Percentiles rank a stretch among this genome's conserved stretches.
Conservation (phyloP, 2,329 filamentous ascomycete genomes). For the Myriosclerotinia scirpicola region DNA sequence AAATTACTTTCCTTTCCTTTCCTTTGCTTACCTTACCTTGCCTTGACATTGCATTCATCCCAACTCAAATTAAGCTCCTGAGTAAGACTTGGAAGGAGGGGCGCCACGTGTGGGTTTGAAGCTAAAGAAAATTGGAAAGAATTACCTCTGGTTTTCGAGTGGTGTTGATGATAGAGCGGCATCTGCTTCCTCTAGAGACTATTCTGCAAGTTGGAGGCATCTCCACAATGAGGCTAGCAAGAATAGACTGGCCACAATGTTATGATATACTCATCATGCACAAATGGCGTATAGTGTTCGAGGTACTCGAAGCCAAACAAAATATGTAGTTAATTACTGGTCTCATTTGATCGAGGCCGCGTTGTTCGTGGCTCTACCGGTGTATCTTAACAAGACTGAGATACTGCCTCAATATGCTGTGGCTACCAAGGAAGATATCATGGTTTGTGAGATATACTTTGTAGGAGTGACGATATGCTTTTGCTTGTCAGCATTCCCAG, state of each 20-base stretch:
- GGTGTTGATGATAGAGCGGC: slow-evolving; percentile 27
- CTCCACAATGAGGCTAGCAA: slow-evolving; percentile 44
- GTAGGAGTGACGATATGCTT: slow-evolving; percentile 49
- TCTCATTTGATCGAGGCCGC: slow-evolving; percentile 47
- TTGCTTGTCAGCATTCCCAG: slow-evolving; percentile 47
- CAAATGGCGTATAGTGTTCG: not conserved
- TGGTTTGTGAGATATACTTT: slow-evolving; percentile 48
- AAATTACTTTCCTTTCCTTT: not conserved
- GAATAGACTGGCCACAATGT: slow-evolving; percentile 17
- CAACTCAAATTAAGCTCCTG: slow-evolving; percentile 16
- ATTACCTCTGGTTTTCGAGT: slow-evolving; percentile 22
- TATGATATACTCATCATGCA: not conserved
- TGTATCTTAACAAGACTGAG: slow-evolving; percentile 42
- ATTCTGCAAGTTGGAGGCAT: slow-evolving; percentile 39
- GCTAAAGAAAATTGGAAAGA: slow-evolving; percentile 20
- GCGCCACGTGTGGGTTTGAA: not conserved
- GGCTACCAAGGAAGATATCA: slow-evolving; percentile 43
- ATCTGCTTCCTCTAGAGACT: slow-evolving; percentile 34
- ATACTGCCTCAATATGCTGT: slow-evolving; percentile 43
- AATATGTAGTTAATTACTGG: slow-evolving; percentile 48
- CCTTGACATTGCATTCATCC: slow-evolving; percentile 11
- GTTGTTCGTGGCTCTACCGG: slow-evolving; percentile 44
- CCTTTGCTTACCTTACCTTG: not conserved
- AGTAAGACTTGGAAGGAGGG: slow-evolving; percentile 5
- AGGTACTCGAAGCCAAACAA: slow-evolving; percentile 10